These are phyloP conservation scores for Paracamarosporium sp. DNA, from an alignment of 2,329 filamentous ascomycete species.

Conservation along the genomic window DNA sequence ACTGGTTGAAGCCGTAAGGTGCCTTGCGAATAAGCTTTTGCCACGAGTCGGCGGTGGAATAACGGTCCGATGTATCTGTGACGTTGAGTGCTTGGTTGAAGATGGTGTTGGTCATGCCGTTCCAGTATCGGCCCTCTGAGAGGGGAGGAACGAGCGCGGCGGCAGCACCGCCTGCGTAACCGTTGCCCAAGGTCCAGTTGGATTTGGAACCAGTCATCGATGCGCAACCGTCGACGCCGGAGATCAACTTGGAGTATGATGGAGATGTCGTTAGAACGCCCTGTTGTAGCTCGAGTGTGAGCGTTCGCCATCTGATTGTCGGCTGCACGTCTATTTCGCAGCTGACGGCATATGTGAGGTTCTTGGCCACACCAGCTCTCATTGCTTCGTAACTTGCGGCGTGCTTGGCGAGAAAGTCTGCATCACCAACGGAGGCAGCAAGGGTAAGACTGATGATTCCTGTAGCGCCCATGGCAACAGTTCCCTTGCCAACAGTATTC, in stretches of 20 bases:
- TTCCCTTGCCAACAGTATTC: conserved; percentile 6
- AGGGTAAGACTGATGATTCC: conserved; percentile 7
- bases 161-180: conserved; percentile 8
- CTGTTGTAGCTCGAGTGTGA: conserved; percentile 8
- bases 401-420: conserved; percentile 4
- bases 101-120: conserved; percentile 12
- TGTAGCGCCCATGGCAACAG: conserved; percentile 6
- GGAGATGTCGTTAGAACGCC: conserved; percentile 6
- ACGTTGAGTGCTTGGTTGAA: conserved; percentile 7
- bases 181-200: conserved; percentile 8
- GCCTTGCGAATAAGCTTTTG: background rate
- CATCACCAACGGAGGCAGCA: conserved; percentile 11
- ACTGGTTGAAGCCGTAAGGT: conserved; percentile 7
- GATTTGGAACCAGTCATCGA: background rate
- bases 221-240: conserved; percentile 6
- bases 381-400: conserved; percentile 7
- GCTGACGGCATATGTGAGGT: conserved; percentile 7
- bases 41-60: conserved; percentile 7
- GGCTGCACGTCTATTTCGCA: conserved; percentile 8
- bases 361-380: background rate
- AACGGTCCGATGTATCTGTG: conserved; percentile 7
- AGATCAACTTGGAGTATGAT: conserved; percentile 9
- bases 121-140: conserved; percentile 13
- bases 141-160: conserved; percentile 8
- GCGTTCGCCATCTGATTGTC: conserved; percentile 12